Percentiles rank a stretch among this genome's conserved stretches.
Evolutionary conservation across 2,329 filamentous ascomycete species (phyloP).

Genomic region (Lecanosticta acicola): DNA sequence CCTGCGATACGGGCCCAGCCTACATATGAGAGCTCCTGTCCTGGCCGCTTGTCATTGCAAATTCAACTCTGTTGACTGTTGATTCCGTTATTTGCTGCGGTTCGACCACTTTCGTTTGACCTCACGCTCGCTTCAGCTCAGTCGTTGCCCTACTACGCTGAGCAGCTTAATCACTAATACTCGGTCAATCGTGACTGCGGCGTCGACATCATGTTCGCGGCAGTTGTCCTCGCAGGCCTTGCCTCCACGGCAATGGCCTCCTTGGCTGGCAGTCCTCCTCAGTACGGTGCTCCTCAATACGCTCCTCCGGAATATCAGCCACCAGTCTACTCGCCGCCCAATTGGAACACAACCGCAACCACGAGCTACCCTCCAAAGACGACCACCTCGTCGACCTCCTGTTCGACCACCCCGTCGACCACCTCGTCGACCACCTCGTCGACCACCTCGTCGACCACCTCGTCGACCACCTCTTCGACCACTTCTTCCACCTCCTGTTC

Average conservation of each 20-base stretch:
- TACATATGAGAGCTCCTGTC: neutral
- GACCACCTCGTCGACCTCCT: too few relatives aligned
- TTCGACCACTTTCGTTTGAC: neutral
- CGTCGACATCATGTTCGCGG: neutral
- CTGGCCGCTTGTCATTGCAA: neutral
- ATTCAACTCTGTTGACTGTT: conserved; percentile 1
- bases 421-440: conserved; percentile 1
- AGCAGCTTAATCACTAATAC: neutral
- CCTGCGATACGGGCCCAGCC: neutral
- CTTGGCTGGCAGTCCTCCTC: neutral
- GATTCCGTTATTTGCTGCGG: neutral
- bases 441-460: conserved; percentile 3
- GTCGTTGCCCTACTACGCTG: neutral
- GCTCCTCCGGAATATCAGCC: neutral
- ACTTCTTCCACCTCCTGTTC: conserved; percentile 3
- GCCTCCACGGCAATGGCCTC: neutral
- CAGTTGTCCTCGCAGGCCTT: neutral
- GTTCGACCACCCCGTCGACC: too few relatives aligned
- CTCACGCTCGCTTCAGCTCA: neutral
- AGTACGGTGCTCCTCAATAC: neutral
- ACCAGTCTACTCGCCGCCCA: too few relatives aligned
- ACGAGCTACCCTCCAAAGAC: neutral
- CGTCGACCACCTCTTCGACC: conserved; percentile 1
- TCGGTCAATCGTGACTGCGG: neutral
- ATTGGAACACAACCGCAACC: too few relatives aligned